phyloP scores from a whole-genome alignment of 352 stramenopile genomes.

The Globisporangium rhizosaccharum region DNA sequence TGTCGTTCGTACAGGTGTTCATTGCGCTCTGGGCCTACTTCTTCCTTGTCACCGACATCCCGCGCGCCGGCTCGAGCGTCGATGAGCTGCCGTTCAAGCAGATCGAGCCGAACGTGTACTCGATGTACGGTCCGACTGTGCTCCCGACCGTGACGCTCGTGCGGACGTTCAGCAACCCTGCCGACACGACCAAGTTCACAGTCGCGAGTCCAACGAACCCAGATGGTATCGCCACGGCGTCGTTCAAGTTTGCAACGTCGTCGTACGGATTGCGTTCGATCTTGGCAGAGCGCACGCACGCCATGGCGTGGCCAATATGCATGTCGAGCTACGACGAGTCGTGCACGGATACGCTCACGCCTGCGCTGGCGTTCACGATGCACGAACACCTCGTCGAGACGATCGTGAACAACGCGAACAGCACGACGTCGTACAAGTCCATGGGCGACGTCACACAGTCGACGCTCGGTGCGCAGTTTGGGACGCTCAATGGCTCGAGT shows the following conservation, averaged over 20 bases:
- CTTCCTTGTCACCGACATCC: constrained; percentile 38
- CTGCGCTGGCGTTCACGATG: constrained; percentile 31
- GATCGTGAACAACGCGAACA: constrained; percentile 28
- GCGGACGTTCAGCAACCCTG: constrained; percentile 7
- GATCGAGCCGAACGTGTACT: constrained; percentile 50
- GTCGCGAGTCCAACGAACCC: constrained; percentile 9
- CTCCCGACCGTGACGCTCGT: constrained; percentile 23
- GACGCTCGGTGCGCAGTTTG: constrained; percentile 11
- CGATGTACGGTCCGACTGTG: constrained; percentile 31
- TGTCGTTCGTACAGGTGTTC: constrained; percentile 23
- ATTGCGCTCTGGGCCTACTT: constrained; percentile 38
- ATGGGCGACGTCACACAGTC: constrained; percentile 34
- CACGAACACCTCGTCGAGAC: constrained; percentile 34
- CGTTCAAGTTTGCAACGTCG: constrained; percentile 42
- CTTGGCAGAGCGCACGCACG: constrained; percentile 20
- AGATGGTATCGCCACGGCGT: constrained; percentile 13
- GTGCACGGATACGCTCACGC: constrained; percentile 20
- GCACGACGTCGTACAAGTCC: constrained; percentile 50
- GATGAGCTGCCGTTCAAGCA: constrained; percentile 33
- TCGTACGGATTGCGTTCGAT: constrained; percentile 43
- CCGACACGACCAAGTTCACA: constrained; percentile 7
- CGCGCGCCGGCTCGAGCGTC: constrained; percentile 29
- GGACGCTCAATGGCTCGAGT: constrained; percentile 13
- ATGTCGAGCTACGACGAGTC: constrained; percentile 23
- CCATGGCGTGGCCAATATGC: constrained; percentile 20